Percentiles rank a stretch among this genome's conserved stretches.
Conservation (phyloP, 257 asterid genomes). For the Haberlea rhodopensis region DNA sequence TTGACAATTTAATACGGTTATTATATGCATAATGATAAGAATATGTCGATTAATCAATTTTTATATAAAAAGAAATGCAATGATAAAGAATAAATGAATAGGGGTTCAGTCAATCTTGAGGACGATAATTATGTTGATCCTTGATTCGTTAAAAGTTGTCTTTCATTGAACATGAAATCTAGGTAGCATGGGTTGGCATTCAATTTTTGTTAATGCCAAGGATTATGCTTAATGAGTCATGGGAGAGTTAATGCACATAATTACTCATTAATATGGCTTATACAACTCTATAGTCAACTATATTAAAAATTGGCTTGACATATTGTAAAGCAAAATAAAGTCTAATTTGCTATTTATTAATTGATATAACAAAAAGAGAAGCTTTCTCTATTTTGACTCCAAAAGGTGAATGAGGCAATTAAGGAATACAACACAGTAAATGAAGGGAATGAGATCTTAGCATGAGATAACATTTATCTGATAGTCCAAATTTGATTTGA, state of each 20-base stretch:
- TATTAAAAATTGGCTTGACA: constrained; percentile 34
- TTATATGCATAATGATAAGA: not conserved
- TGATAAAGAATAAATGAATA: not conserved
- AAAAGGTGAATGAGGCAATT: constrained; percentile 10
- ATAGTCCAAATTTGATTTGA: constrained; percentile 1
- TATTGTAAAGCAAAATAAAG: constrained; percentile 23
- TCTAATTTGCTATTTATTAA: constrained; percentile 29
- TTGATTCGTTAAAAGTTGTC: constrained; percentile 26
- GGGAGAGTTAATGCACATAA: constrained; percentile 24
- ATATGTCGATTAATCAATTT: not conserved
- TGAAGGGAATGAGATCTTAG: no score
- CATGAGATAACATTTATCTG: not conserved
- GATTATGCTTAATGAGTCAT: constrained; percentile 26
- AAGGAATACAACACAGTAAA: not conserved
- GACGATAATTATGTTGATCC: constrained; percentile 19
- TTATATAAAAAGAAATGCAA: not conserved
- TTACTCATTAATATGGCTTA: constrained; percentile 9
- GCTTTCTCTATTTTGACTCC: constrained; percentile 21
- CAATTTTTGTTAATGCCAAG: constrained; percentile 23
- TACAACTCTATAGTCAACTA: constrained; percentile 28
- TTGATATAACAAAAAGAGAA: constrained; percentile 1
- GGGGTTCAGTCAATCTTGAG: constrained; percentile 1
- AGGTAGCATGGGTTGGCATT: constrained; percentile 40
- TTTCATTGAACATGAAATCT: constrained; percentile 25
- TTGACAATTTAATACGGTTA: not conserved